phyloP scores from a whole-genome alignment of 169 alveolate species.

The Eimeria mitis region DNA sequence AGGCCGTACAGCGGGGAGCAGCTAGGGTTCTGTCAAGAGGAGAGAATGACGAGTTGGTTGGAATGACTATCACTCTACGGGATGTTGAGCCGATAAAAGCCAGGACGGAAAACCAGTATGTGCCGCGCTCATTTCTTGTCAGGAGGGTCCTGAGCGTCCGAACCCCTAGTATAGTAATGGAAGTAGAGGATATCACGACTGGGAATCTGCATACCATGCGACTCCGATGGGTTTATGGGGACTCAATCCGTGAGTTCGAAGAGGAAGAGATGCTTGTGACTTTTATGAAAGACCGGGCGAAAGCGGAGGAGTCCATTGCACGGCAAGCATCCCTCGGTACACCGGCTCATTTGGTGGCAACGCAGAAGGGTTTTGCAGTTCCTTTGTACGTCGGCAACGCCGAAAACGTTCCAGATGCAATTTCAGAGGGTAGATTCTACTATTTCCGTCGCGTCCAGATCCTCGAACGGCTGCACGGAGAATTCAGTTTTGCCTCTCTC shows the following conservation, averaged over 20 bases:
- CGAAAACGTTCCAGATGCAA: background rate
- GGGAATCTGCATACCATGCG: background rate
- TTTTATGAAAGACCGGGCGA: background rate
- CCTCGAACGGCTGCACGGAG: background rate
- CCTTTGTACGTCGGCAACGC: background rate
- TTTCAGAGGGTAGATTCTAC: background rate
- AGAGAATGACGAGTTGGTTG: background rate
- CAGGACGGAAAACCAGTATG: background rate
- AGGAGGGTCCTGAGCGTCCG: background rate
- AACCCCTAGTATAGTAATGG: background rate
- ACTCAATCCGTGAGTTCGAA: no score
- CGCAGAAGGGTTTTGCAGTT: slow-evolving; percentile 4
- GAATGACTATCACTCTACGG: background rate
- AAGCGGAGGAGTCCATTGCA: background rate
- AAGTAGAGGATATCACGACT: background rate
- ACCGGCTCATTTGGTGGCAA: background rate
- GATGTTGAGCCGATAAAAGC: background rate
- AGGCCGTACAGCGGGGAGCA: background rate
- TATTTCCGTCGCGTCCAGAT: background rate
- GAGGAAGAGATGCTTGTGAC: background rate
- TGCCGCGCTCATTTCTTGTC: background rate
- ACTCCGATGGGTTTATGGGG: background rate
- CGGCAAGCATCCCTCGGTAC: background rate
- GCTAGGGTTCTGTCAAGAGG: background rate
- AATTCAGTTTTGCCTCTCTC: background rate